phyloP scores from a whole-genome alignment of 345 rosid species.

The Crucihimalaya himalaica region DNA sequence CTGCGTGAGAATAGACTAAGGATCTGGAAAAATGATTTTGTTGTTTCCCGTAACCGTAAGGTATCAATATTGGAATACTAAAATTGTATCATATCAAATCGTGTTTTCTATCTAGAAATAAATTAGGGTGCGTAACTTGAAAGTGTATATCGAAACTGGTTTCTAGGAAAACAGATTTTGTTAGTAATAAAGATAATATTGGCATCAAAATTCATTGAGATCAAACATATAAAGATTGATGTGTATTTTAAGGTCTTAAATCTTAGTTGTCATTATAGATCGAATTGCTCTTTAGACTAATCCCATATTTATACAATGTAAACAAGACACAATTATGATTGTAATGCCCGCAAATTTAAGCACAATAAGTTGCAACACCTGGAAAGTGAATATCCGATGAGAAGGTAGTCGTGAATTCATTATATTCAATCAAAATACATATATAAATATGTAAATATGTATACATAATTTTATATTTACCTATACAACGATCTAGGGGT shows the following conservation, averaged over 20 bases:
- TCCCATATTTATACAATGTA: too few species aligned
- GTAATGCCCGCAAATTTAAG: too few species aligned
- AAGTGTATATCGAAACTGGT: not conserved
- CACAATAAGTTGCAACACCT: too few species aligned
- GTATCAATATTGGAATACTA: conserved; percentile 24
- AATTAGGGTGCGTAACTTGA: not conserved
- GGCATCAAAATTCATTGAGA: not conserved
- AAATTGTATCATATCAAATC: not conserved
- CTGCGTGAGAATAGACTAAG: not conserved
- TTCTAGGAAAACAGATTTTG: not conserved
- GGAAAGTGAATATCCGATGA: too few species aligned
- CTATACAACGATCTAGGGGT: too few species aligned
- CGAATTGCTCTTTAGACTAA: not conserved
- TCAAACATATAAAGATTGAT: not conserved
- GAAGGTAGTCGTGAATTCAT: too few species aligned
- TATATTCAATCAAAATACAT: too few species aligned
- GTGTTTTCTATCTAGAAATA: conserved; percentile 1
- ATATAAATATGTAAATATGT: too few species aligned
- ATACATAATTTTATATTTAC: too few species aligned
- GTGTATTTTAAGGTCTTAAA: too few species aligned
- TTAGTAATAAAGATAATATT: not conserved
- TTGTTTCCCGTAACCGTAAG: conserved; percentile 27
- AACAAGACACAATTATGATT: too few species aligned
- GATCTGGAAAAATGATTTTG: conserved; percentile 25
- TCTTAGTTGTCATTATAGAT: not conserved